A percentile compares a stretch with the other conserved stretches of the same genome.
These are phyloP conservation scores for Tetrapisispora phaffii DNA, from an alignment of 805 yeast species.

Conservation along the genomic window DNA sequence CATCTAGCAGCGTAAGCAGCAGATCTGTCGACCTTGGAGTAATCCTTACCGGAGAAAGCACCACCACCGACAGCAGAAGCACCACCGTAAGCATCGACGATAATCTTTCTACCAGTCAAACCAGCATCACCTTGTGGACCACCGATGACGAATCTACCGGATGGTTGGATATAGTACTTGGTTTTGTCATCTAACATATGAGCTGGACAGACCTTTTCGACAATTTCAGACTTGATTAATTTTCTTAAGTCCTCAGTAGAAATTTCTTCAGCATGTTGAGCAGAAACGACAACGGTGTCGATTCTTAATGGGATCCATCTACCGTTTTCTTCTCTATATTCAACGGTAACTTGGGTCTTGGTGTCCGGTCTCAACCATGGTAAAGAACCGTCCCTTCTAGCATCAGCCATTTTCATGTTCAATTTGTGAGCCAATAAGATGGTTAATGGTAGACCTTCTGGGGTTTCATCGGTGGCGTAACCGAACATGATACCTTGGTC, in stretches of 20 bases:
- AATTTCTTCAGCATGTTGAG: constrained; percentile 96
- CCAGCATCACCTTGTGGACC: constrained; percentile 99
- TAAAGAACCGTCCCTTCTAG: constrained; percentile 91
- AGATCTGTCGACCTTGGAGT: constrained; percentile 98
- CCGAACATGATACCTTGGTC: constrained; percentile 99
- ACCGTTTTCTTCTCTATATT: constrained; percentile 88
- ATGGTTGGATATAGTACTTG: constrained; percentile 96
- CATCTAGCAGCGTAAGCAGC: constrained; percentile 99
- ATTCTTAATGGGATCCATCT: constrained; percentile 94
- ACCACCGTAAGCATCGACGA: constrained; percentile 99
- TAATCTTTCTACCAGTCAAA: constrained; percentile 98
- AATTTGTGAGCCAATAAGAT: constrained; percentile 89
- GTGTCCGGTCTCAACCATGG: constrained; percentile 99
- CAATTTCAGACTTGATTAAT: constrained; percentile 66
- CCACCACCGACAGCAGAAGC: constrained; percentile 99
- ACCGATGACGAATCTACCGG: constrained; percentile 99
- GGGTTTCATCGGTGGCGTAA: constrained; percentile 98
- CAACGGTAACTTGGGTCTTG: constrained; percentile 98
- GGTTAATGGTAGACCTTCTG: constrained; percentile 93
- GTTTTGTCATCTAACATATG: constrained; percentile 89
- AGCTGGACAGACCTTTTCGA: constrained; percentile 88
- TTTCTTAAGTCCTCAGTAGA: constrained; percentile 84
- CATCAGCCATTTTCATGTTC: constrained; percentile 92
- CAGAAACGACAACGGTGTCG: constrained; percentile 93
- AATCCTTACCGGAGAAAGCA: constrained; percentile 99